Conservation (phyloP, 192 early-diverging fungal species). For the Jimgerdemannia lactiflua region DNA sequence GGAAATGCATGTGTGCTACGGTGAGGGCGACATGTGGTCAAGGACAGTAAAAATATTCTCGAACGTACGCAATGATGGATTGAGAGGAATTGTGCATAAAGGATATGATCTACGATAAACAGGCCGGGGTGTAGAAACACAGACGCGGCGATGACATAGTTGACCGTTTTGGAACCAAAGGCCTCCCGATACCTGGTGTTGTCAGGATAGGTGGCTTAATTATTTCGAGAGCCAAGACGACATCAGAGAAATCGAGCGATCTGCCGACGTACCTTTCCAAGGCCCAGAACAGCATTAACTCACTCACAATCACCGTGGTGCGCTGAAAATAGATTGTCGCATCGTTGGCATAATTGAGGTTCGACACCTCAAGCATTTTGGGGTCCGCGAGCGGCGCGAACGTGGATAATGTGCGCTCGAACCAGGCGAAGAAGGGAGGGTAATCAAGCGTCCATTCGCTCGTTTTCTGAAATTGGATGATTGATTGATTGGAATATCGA, state of each 20-base stretch:
- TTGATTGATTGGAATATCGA: background rate
- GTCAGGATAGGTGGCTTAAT: background rate
- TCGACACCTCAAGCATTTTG: slow-evolving; percentile 72
- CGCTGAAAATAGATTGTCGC: slow-evolving; percentile 86
- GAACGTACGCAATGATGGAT: background rate
- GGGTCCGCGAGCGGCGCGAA: slow-evolving; percentile 58
- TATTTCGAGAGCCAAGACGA: slow-evolving; percentile 15
- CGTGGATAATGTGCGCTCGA: slow-evolving; percentile 76
- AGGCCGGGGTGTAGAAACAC: slow-evolving; percentile 69
- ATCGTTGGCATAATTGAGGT: slow-evolving; percentile 59
- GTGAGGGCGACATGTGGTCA: slow-evolving; percentile 1
- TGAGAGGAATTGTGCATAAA: slow-evolving; percentile 4
- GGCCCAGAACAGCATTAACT: slow-evolving; percentile 74
- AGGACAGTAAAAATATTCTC: background rate
- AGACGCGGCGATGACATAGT: slow-evolving; percentile 51
- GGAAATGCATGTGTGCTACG: slow-evolving; percentile 76
- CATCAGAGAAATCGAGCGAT: background rate
- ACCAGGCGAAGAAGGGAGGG: slow-evolving; percentile 98
- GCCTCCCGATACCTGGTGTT: slow-evolving; percentile 12
- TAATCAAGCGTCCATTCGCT: slow-evolving; percentile 96
- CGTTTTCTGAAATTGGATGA: slow-evolving; percentile 45
- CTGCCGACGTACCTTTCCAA: slow-evolving; percentile 45
- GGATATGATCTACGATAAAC: slow-evolving; percentile 87
- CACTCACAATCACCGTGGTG: slow-evolving; percentile 74
- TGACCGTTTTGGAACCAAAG: slow-evolving; percentile 21